These are phyloP conservation scores for Tieghemostelium lacteum DNA, from an alignment of 78 protist species.

Conservation along the genomic window DNA sequence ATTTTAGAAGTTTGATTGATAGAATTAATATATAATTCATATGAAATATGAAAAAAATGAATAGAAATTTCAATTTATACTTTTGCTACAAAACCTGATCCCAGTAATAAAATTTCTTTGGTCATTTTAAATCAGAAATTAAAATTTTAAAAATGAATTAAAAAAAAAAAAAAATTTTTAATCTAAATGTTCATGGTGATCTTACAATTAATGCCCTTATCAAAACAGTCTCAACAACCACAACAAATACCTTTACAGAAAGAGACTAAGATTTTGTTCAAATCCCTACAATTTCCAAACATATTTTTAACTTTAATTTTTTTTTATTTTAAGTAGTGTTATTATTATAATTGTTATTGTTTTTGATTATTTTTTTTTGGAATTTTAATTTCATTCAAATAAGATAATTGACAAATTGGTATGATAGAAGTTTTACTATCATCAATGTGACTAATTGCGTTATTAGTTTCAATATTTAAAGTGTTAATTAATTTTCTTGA, in stretches of 20 bases:
- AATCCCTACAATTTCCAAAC: too few species aligned
- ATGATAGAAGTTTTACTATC: slow-evolving; percentile 27
- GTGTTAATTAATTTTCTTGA: slow-evolving; percentile 58
- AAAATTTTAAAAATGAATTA: too few species aligned
- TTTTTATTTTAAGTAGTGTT: too few species aligned
- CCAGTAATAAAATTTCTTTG: slow-evolving; percentile 58
- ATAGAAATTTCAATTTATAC: neutral
- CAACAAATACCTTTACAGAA: too few species aligned
- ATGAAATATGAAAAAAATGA: neutral
- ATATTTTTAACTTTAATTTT: too few species aligned
- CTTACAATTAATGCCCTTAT: too few species aligned
- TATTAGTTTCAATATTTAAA: slow-evolving; percentile 40
- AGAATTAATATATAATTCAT: neutral
- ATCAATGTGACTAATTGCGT: slow-evolving; percentile 21
- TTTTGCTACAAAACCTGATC: slow-evolving; percentile 77
- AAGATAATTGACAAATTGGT: slow-evolving; percentile 22
- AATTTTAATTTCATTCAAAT: slow-evolving; percentile 39
- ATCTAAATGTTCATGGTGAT: too few species aligned
- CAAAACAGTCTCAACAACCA: too few species aligned
- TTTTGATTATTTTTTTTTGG: slow-evolving; percentile 5
- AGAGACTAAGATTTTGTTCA: too few species aligned
- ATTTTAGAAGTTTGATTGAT: neutral
- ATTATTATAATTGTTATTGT: neutral
- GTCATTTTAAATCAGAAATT: neutral
- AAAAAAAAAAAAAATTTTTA: too few species aligned